These are phyloP conservation scores for Centella asiatica DNA, from an alignment of 129 eudicot genomes.

Conservation along the genomic window DNA sequence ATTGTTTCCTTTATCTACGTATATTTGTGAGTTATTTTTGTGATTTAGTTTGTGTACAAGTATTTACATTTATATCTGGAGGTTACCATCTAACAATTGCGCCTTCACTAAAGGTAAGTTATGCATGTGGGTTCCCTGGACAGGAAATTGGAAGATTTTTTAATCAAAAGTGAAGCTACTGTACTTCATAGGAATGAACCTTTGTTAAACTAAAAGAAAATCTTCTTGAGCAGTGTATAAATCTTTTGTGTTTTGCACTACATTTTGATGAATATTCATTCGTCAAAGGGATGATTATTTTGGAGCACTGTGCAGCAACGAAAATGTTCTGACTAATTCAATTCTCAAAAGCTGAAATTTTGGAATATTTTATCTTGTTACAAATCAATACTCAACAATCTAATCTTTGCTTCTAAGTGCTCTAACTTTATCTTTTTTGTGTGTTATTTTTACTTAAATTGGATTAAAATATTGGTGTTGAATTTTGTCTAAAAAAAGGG, in stretches of 20 bases:
- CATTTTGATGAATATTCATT: conserved; percentile 23
- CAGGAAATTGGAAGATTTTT: conserved; percentile 14
- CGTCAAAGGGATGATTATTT: conserved; percentile 31
- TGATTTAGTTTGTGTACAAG: too few species aligned
- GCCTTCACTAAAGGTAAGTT: too few species aligned
- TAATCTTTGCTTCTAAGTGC: too few species aligned
- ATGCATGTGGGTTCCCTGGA: conserved; percentile 10
- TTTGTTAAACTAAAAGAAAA: conserved; percentile 20
- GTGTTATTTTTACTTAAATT: too few species aligned
- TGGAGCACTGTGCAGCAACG: conserved; percentile 45
- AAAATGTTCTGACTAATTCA: conserved; percentile 22
- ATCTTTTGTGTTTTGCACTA: conserved; percentile 40
- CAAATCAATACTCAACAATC: too few species aligned
- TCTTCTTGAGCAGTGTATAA: conserved; percentile 32
- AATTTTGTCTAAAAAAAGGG: too few species aligned
- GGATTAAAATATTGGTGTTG: too few species aligned
- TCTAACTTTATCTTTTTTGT: too few species aligned
- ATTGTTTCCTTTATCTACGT: too few species aligned
- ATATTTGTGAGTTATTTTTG: too few species aligned
- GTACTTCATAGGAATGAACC: conserved; percentile 28
- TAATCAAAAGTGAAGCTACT: conserved; percentile 33
- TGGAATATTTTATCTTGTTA: conserved; percentile 12
- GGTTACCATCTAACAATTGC: too few species aligned
- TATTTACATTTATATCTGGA: too few species aligned
- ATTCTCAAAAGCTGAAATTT: conserved; percentile 26